These are phyloP conservation scores for Fusarium sp. DNA, from an alignment of 2,329 filamentous ascomycete species.

Conservation along the genomic window DNA sequence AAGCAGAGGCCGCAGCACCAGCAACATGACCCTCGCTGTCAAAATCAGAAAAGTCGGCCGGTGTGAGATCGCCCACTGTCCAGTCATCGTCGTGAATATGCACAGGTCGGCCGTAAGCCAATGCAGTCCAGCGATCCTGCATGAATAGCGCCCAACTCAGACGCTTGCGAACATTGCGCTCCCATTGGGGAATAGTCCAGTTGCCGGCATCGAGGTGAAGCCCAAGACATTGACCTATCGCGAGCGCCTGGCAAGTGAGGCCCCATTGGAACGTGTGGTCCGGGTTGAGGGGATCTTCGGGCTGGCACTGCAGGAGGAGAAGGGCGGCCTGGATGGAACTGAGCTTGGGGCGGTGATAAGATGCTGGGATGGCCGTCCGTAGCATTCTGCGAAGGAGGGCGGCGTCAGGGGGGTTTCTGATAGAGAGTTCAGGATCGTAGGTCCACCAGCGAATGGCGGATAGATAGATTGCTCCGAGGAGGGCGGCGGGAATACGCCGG, in stretches of 20 bases:
- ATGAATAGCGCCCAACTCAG: slow-evolving; percentile 72
- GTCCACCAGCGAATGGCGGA: slow-evolving; percentile 68
- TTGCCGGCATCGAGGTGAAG: slow-evolving; percentile 67
- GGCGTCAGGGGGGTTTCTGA: slow-evolving; percentile 46
- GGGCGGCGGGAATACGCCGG: slow-evolving; percentile 64
- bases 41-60: slow-evolving; percentile 53
- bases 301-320: slow-evolving; percentile 49
- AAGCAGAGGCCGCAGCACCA: slow-evolving; percentile 12
- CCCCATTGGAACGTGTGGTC: slow-evolving; percentile 53
- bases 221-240: slow-evolving; percentile 65
- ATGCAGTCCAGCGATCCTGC: slow-evolving; percentile 68
- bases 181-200: slow-evolving; percentile 71
- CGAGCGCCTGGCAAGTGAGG: slow-evolving; percentile 61
- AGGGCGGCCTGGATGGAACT: slow-evolving; percentile 50
- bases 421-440: slow-evolving; percentile 56
- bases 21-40: slow-evolving; percentile 33
- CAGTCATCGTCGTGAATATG: slow-evolving; percentile 52
- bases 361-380: slow-evolving; percentile 45
- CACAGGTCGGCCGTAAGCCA: slow-evolving; percentile 49
- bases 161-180: slow-evolving; percentile 67
- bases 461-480: slow-evolving; percentile 68
- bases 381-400: slow-evolving; percentile 45
- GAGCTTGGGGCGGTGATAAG: slow-evolving; percentile 51
- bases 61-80: slow-evolving; percentile 46
- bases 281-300: slow-evolving; percentile 53